Conservation (phyloP, 805 yeast genomes). For the Torulaspora franciscae region DNA sequence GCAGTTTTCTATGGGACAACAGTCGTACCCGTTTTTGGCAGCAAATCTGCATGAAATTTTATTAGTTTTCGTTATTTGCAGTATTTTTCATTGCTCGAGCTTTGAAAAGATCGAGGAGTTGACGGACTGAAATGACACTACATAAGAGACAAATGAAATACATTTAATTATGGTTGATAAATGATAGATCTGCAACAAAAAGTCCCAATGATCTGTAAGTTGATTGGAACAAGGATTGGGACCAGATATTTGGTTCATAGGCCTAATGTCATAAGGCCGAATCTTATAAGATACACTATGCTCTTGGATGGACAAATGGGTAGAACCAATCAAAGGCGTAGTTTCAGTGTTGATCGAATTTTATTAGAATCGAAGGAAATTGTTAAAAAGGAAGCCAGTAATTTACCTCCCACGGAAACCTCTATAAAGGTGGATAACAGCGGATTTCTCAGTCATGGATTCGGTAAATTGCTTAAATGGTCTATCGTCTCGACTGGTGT, state of each 20-base stretch:
- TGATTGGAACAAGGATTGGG: slow-evolving; percentile 1
- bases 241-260: neutral
- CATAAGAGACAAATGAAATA: neutral
- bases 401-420: neutral
- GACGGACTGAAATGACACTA: neutral
- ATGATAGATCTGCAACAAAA: neutral
- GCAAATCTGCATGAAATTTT: neutral
- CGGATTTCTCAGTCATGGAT: slow-evolving; percentile 13
- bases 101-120: neutral
- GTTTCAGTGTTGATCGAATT: slow-evolving; percentile 2
- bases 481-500: slow-evolving; percentile 41
- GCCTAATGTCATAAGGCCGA: neutral
- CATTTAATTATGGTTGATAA: neutral
- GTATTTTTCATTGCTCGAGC: slow-evolving; percentile 3
- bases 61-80: neutral
- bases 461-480: slow-evolving; percentile 36
- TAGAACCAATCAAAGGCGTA: slow-evolving; percentile 5
- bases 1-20: neutral
- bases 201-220: slow-evolving; percentile 2
- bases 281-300: neutral
- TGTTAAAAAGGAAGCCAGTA: slow-evolving; percentile 1
- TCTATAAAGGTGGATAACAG: neutral
- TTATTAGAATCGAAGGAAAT: slow-evolving; percentile 4
- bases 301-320: neutral
- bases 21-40: neutral